Evolutionary conservation across 2,329 filamentous ascomycete species (phyloP).

Genomic region (Diaporthe sp.): DNA sequence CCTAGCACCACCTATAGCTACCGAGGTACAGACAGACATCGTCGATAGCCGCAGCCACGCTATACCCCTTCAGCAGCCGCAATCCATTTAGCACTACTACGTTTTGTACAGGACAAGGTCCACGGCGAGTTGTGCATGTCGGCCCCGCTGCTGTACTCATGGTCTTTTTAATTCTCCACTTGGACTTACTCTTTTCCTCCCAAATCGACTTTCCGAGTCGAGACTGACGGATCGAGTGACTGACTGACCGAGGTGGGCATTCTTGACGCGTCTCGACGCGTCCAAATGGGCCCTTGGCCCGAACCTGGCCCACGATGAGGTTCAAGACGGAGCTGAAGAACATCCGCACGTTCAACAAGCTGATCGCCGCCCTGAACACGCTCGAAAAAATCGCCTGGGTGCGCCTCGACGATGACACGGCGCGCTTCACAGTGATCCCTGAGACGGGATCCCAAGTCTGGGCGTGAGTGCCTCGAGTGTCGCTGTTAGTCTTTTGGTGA

Average conservation of each 20-base stretch:
- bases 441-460: slow-evolving; percentile 97
- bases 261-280: slow-evolving; percentile 32
- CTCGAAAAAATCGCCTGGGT: slow-evolving; percentile 91
- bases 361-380: slow-evolving; percentile 74
- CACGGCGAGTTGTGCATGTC: slow-evolving; percentile 17
- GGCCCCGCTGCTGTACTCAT: slow-evolving; percentile 2
- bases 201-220: neutral
- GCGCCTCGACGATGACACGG: slow-evolving; percentile 86
- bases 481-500: slow-evolving; percentile 8
- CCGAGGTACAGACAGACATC: neutral
- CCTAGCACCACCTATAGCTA: slow-evolving; percentile 21
- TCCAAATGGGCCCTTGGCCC: slow-evolving; percentile 6
- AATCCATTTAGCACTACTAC: slow-evolving; percentile 25
- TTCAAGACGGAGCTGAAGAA: slow-evolving; percentile 78
- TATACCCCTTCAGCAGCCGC: slow-evolving; percentile 6
- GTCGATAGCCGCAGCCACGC: slow-evolving; percentile 8
- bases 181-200: neutral
- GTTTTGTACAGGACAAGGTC: neutral
- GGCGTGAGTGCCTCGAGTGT: slow-evolving; percentile 73
- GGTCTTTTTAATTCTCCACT: neutral
- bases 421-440: slow-evolving; percentile 95
- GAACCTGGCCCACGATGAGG: slow-evolving; percentile 64
- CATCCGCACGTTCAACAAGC: slow-evolving; percentile 76
- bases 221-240: neutral
- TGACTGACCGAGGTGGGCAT: neutral